These are phyloP conservation scores for Phytophthora vignae DNA, from an alignment of 352 stramenopile species.

Conservation along the genomic window DNA sequence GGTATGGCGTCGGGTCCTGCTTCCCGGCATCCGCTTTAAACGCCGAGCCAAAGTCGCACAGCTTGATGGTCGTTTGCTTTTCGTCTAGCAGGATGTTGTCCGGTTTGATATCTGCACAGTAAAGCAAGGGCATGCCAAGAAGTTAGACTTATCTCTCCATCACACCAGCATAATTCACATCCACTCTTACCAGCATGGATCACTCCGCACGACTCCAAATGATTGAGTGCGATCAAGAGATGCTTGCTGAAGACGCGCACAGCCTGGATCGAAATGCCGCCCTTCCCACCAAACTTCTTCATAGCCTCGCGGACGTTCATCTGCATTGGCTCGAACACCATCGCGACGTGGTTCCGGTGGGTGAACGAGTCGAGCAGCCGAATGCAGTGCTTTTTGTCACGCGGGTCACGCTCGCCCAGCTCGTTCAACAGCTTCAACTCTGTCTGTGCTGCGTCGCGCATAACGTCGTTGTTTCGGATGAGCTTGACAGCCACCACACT, in stretches of 20 bases:
- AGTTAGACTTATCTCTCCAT: conserved; percentile 3
- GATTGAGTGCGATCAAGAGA: conserved; percentile 78
- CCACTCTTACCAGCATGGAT: conserved; percentile 90
- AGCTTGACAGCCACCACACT: conserved; percentile 87
- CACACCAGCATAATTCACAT: conserved; percentile 1
- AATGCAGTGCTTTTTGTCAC: conserved; percentile 89
- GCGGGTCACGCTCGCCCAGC: conserved; percentile 68
- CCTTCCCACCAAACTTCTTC: conserved; percentile 90
- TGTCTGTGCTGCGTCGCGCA: conserved; percentile 95
- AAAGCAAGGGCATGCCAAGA: conserved; percentile 8
- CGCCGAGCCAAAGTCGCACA: conserved; percentile 98
- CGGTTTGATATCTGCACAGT: conserved; percentile 94
- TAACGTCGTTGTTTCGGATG: conserved; percentile 98
- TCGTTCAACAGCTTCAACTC: conserved; percentile 87
- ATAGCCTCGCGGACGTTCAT: conserved; percentile 97
- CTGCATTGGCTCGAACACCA: conserved; percentile 98
- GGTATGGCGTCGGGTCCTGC: conserved; percentile 97
- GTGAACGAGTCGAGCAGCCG: conserved; percentile 88
- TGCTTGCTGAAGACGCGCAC: conserved; percentile 88
- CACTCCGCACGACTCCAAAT: conserved; percentile 80
- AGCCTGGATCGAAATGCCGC: conserved; percentile 85
- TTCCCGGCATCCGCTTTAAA: conserved; percentile 93
- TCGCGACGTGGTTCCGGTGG: conserved; percentile 95
- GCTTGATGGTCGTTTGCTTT: conserved; percentile 95
- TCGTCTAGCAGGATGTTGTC: conserved; percentile 98